Base-by-base conservation (phyloP, 192 early-diverging fungal genomes). In the Mortierella alpina region DNA sequence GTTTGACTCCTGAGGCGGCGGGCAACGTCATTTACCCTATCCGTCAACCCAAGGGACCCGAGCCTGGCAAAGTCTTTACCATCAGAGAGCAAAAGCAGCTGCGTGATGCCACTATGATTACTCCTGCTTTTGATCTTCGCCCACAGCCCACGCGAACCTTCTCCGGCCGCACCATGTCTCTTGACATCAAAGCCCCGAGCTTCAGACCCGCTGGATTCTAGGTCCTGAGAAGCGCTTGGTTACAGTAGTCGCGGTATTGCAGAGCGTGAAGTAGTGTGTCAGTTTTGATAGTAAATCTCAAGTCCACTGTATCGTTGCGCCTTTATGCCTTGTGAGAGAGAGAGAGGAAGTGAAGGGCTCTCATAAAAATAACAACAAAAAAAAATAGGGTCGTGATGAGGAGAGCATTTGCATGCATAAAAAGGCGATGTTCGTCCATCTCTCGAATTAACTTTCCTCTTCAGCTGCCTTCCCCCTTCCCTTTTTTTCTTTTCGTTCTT, bases 21-120 rank as follows among this genome's bases (percentile, higher is more conserved):
- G 64, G 73, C 57, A 76, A 81, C 23, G 69, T 89, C 6, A 89
- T 94, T 20, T 91, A 91, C 62, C 93, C 93, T 12, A 79, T 87
- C n/a, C 89, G 93, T 57, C 93, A 94, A 65, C 93, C 93, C 40
- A 85, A 87, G 41, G 93, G 93, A 23, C 93, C 93, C 4, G 92
- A 92, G 20, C 86, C 90, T 69, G 82, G 86, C 55, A 89, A 92
- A 69, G 92, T 93, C 76, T 94, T 94, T 86, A 86, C 86, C 7
- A 85, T 84, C 50, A 88, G 93, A 44, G 77, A 77, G 62, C 62
- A 70, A 39, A 71, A 82, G 39, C 76, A 79, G n/a, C 64, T 79
- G 8, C 68, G 76, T 4, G 76, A 79, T 53, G 76, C 76, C 15
- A 72, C 69, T 45, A 79, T 79, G 76, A 79, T 79, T 41, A 49